phyloP scores from a whole-genome alignment of 2,329 filamentous ascomycete genomes.

The Fusarium sp. region DNA sequence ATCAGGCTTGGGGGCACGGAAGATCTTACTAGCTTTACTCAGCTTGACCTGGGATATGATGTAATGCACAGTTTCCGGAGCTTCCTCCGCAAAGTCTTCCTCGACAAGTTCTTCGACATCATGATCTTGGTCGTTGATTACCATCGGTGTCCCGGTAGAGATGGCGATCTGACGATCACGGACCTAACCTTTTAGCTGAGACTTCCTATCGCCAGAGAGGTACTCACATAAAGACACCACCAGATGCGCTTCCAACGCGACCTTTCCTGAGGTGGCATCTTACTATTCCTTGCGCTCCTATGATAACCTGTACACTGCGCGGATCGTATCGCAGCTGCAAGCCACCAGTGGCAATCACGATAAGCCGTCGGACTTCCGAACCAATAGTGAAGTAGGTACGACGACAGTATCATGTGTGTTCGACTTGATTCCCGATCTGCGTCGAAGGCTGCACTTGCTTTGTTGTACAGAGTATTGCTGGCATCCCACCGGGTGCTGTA shows the following conservation, averaged over 20 bases:
- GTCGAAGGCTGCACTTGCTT: neutral
- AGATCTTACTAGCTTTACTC: neutral
- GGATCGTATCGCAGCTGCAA: neutral
- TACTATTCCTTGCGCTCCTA: neutral
- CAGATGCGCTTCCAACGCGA: neutral
- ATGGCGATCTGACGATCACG: constrained; percentile 3
- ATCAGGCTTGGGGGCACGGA: too few species aligned
- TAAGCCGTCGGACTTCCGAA: constrained; percentile 13
- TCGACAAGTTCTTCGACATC: neutral
- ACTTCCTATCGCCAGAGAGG: rapidly evolving
- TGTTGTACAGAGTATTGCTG: neutral
- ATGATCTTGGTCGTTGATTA: neutral
- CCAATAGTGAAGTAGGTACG: constrained; percentile 23
- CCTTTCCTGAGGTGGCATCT: rapidly evolving
- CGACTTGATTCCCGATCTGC: neutral
- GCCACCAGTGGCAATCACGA: constrained; percentile 7
- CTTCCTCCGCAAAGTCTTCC: neutral
- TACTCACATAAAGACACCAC: constrained; percentile 8
- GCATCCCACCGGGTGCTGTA: constrained; percentile 2
- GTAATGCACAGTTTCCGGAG: neutral
- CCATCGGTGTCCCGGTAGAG: neutral
- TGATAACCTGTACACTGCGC: neutral
- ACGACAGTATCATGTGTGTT: neutral
- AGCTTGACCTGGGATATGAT: neutral
- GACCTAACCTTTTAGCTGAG: neutral